Conservation (phyloP, 768 basidiomycete genomes). For the Ephemerocybe angulata region DNA sequence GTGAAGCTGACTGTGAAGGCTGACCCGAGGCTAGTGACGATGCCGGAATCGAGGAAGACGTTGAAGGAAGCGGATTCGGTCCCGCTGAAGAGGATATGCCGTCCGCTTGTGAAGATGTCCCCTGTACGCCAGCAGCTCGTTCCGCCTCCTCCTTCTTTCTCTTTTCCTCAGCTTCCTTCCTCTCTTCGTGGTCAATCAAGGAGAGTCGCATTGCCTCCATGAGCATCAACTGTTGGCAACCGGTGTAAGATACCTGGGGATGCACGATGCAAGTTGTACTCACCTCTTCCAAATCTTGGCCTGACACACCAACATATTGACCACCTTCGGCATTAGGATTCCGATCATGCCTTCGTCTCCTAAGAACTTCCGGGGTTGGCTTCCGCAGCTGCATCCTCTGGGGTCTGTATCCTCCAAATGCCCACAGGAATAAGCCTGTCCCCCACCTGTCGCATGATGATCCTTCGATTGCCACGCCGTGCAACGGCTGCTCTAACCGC, state of each 20-base stretch:
- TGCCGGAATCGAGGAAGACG: slow-evolving; percentile 19
- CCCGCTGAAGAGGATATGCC: slow-evolving; percentile 27
- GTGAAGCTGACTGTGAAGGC: slow-evolving; percentile 31
- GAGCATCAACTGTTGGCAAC: slow-evolving; percentile 74
- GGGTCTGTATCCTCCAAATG: slow-evolving; percentile 73
- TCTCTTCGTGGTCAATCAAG: slow-evolving; percentile 89
- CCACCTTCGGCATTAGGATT: slow-evolving; percentile 47
- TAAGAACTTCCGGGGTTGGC: slow-evolving; percentile 49
- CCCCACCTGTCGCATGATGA: slow-evolving; percentile 98
- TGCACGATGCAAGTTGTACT: slow-evolving; percentile 1
- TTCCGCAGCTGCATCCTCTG: slow-evolving; percentile 51
- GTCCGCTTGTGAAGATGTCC: slow-evolving; percentile 18
- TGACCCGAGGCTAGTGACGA: slow-evolving; percentile 15
- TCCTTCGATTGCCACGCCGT: slow-evolving; percentile 91
- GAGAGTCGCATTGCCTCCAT: slow-evolving; percentile 99
- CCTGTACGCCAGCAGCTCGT: slow-evolving; percentile 31
- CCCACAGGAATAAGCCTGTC: slow-evolving; percentile 97
- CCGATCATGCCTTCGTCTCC: slow-evolving; percentile 59
- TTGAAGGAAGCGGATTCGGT: slow-evolving; percentile 25
- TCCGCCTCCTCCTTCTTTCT: slow-evolving; percentile 45
- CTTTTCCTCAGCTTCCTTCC: slow-evolving; percentile 68
- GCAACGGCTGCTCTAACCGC: slow-evolving; percentile 93
- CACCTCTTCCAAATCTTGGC: slow-evolving; percentile 93
- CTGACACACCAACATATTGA: slow-evolving; percentile 70
- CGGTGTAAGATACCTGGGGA: background rate